Conservation (phyloP, 2,329 filamentous ascomycete genomes). For the Sporothrix pseudoabietina region DNA sequence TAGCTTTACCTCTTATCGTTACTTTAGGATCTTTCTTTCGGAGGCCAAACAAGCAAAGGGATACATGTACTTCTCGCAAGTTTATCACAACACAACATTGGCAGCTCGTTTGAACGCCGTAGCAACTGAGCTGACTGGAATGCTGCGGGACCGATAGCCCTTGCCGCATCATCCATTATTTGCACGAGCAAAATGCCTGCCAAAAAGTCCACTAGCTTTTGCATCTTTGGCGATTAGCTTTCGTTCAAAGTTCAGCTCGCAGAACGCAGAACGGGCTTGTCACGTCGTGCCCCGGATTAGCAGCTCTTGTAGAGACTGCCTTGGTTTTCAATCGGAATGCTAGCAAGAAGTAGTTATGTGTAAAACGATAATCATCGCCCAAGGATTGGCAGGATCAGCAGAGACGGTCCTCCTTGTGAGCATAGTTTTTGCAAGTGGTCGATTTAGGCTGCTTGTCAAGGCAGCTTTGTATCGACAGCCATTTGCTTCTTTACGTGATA, state of each 20-base stretch:
- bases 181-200: not conserved
- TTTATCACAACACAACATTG: not conserved
- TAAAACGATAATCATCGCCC: not conserved
- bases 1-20: not conserved
- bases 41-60: not conserved
- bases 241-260: not conserved
- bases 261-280: not conserved
- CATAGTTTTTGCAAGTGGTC: not conserved
- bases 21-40: too few species aligned
- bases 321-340: constrained; percentile 14
- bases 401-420: not conserved
- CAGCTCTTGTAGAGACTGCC: not conserved
- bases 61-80: not conserved
- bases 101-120: not conserved
- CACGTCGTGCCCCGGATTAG: not conserved
- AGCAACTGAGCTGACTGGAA: constrained; percentile 1
- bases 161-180: constrained; percentile 2
- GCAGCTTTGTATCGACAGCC: not conserved
- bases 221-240: not conserved
- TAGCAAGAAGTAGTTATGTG: not conserved
- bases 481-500: not conserved
- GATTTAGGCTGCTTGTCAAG: not conserved
- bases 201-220: not conserved
- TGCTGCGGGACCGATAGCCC: not conserved
- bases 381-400: constrained; percentile 8